Conservation (phyloP, 352 stramenopile species). For the Aphanomyces cochlioides region DNA sequence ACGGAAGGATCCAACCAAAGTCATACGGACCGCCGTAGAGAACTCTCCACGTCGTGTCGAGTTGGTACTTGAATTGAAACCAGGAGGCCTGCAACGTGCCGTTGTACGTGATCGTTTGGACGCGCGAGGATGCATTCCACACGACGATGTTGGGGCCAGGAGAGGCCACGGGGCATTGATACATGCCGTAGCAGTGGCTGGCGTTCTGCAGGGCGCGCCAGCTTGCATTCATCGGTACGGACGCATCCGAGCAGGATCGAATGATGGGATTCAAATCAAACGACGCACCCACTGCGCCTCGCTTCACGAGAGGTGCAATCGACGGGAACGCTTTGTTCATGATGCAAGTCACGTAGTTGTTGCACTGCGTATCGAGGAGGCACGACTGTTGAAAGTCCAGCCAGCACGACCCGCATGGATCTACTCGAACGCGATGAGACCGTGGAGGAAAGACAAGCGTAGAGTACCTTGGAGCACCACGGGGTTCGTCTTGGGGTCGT, state of each 20-base stretch:
- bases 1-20: conserved; percentile 5
- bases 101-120: conserved; percentile 17
- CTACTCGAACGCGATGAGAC: not conserved
- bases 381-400: conserved; percentile 1
- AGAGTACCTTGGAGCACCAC: conserved; percentile 6
- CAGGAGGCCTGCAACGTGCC: not conserved
- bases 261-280: conserved; percentile 14
- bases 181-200: conserved; percentile 19
- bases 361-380: conserved; percentile 20
- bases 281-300: not conserved
- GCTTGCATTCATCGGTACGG: not conserved
- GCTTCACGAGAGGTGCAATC: not conserved
- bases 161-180: conserved; percentile 16
- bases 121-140: conserved; percentile 4
- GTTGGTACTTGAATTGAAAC: conserved; percentile 12
- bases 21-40: not conserved
- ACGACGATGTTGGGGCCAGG: not conserved
- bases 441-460: not conserved
- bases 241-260: conserved; percentile 7
- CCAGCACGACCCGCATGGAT: conserved; percentile 22
- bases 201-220: conserved; percentile 14
- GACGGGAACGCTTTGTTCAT: conserved; percentile 19
- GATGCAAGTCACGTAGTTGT: conserved; percentile 26
- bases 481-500: conserved; percentile 15
- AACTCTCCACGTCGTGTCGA: not conserved